These are phyloP conservation scores for Emergomyces orientalis DNA, from an alignment of 2,329 filamentous ascomycete genomes.

Conservation along the genomic window DNA sequence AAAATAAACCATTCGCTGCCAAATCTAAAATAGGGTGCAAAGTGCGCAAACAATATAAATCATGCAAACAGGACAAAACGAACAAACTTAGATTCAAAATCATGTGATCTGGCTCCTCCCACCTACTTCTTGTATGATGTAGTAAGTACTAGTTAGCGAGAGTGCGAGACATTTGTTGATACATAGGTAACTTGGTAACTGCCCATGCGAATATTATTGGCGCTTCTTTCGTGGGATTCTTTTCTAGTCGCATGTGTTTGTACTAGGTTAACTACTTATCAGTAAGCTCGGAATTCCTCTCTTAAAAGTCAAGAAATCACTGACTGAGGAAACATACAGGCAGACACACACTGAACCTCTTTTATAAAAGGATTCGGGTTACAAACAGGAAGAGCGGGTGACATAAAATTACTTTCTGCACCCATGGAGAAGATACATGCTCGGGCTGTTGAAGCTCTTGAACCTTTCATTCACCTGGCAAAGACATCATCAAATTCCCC, in stretches of 20 bases:
- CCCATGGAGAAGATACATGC: slow-evolving; percentile 39
- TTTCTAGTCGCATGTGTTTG: neutral
- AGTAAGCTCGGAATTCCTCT: neutral
- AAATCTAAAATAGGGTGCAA: no score
- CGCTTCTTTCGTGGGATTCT: neutral
- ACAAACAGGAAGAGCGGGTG: neutral
- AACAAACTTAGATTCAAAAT: neutral
- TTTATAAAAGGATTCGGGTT: neutral
- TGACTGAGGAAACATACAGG: neutral
- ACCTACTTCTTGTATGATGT: no score
- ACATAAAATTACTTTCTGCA: neutral
- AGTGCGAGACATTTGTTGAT: no score
- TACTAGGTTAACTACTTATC: no score
- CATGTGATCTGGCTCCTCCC: neutral
- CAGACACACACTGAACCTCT: neutral
- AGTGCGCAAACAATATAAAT: neutral
- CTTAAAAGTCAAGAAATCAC: neutral
- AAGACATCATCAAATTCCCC: slow-evolving; percentile 64
- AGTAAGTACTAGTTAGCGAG: no score
- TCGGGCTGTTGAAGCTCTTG: slow-evolving; percentile 49
- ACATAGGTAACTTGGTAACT: neutral
- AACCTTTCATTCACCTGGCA: slow-evolving; percentile 85
- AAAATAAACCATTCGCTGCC: no score
- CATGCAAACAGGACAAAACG: neutral
- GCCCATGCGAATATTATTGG: neutral